Evolutionary conservation across 2,329 filamentous ascomycete genomes (phyloP).

Genomic region (Colletotrichum musicola): DNA sequence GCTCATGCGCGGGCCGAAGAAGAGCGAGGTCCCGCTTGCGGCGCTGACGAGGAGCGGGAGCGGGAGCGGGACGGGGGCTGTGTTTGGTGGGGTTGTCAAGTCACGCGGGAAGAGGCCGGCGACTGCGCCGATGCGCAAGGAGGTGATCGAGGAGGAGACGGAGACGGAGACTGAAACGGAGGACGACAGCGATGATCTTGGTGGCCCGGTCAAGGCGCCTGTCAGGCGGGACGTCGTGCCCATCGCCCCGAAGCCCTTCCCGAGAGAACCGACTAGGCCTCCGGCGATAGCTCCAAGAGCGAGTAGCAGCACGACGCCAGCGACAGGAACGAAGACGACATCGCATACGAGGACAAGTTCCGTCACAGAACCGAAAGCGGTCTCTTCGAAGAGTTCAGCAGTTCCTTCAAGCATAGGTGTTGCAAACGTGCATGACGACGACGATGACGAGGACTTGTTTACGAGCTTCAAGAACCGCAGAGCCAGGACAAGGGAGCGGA

Average conservation of each 20-base stretch:
- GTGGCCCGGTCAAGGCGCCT: background rate
- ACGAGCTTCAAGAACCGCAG: slow-evolving; percentile 35
- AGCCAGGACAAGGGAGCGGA: slow-evolving; percentile 37
- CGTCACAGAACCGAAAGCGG: background rate
- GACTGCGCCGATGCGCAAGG: slow-evolving; percentile 21
- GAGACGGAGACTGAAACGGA: background rate
- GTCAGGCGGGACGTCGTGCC: too few relatives aligned
- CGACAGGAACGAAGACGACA: background rate
- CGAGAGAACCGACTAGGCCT: background rate
- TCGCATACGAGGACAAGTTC: background rate
- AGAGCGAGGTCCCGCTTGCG: slow-evolving; percentile 44
- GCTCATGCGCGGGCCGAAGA: slow-evolving; percentile 57
- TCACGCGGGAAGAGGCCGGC: slow-evolving; percentile 33
- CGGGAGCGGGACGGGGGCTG: slow-evolving; percentile 45
- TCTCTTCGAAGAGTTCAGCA: slow-evolving; percentile 47
- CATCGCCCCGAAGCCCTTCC: background rate
- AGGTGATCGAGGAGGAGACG: background rate
- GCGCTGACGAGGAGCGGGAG: slow-evolving; percentile 43
- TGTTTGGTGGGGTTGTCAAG: slow-evolving; percentile 39
- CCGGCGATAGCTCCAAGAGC: background rate
- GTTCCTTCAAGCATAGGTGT: background rate
- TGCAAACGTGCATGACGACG: background rate
- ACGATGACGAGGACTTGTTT: slow-evolving; percentile 37
- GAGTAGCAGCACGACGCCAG: background rate
- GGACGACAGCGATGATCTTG: slow-evolving; percentile 35